phyloP scores from a whole-genome alignment of 805 yeast species.

The Saccharomycopsis lassenensis region DNA sequence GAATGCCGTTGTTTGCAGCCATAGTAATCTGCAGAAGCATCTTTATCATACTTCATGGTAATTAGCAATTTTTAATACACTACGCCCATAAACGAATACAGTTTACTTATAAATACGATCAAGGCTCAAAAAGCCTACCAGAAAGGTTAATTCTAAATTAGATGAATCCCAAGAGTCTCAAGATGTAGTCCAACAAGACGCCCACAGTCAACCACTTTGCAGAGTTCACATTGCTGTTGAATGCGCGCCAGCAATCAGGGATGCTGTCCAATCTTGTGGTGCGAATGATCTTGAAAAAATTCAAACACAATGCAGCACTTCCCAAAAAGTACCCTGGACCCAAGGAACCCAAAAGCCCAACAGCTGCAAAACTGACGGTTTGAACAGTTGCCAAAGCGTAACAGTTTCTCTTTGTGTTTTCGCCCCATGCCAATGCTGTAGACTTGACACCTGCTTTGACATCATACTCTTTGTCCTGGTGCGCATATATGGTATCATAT shows the following conservation, averaged over 20 bases:
- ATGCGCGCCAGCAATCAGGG: conserved; percentile 70
- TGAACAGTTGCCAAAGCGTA: conserved; percentile 58
- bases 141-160: conserved; percentile 21
- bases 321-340: conserved; percentile 78
- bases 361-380: conserved; percentile 45
- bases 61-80: too few species aligned
- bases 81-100: too few species aligned
- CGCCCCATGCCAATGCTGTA: conserved; percentile 93
- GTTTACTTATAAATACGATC: too few species aligned
- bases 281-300: conserved; percentile 58
- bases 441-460: conserved; percentile 85
- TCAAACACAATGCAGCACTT: conserved; percentile 53
- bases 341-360: conserved; percentile 55
- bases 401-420: conserved; percentile 58
- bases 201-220: conserved; percentile 62
- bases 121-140: too few species aligned
- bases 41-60: too few species aligned
- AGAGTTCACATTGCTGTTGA: conserved; percentile 65
- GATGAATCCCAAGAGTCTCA: conserved; percentile 36
- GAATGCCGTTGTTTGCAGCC: neutral
- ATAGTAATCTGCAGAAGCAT: neutral
- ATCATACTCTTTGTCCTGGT: conserved; percentile 89
- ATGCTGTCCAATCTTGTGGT: conserved; percentile 75
- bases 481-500: conserved; percentile 95
- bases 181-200: conserved; percentile 51